Base-by-base conservation (phyloP, 2,329 filamentous ascomycete species). In the Monilinia aucupariae region DNA sequence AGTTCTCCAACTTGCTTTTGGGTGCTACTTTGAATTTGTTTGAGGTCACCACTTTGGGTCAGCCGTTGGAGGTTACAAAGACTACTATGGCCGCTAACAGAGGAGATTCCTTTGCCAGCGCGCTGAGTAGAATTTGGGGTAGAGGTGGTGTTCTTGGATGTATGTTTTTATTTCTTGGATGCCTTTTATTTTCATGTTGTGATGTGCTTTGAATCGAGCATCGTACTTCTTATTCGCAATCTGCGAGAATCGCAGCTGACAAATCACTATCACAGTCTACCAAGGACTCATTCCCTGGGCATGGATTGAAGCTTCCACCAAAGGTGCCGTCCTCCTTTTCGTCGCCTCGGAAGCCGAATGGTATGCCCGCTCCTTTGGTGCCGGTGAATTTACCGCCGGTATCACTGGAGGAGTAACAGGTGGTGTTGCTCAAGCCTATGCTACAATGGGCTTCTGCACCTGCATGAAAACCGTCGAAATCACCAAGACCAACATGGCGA, bases 391-490 rank as follows among this genome's bases (percentile, higher is more conserved):
- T 77, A 82, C 89, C 59, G 86, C 87, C 70, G 94, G 94, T 75
- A 97, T 99, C 79, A 76, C 82, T 39, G 94, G 94, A 74, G 94
- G 94, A 78, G 91, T 99, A 82, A 84, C 87, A 27, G 94, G 94
- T 76, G 94, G 94, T 83, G 87, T 99, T 64, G 94, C 93, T 53
- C 94, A 99, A 81, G 94, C 94, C 65, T 99, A 99, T 77, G 94
- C 94, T 69, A 99, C 94, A 76, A 99, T 99, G 93, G 94, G 94
- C 71, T 99, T 99, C 87, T 99, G 94, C 81, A 99, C 94, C 66
- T 99, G 94, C 85, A 99, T 99, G 94, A 99, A 99, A 87, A 99
- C 94, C 68, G 94, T 97, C 70, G 94, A 99, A 79, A 99, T 99
- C 79, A 99, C 94, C 75, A 96, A 97, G 81, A 89, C 94, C 83